Conservation (phyloP, 306 rosid species). For the Arachis hypogaea region DNA sequence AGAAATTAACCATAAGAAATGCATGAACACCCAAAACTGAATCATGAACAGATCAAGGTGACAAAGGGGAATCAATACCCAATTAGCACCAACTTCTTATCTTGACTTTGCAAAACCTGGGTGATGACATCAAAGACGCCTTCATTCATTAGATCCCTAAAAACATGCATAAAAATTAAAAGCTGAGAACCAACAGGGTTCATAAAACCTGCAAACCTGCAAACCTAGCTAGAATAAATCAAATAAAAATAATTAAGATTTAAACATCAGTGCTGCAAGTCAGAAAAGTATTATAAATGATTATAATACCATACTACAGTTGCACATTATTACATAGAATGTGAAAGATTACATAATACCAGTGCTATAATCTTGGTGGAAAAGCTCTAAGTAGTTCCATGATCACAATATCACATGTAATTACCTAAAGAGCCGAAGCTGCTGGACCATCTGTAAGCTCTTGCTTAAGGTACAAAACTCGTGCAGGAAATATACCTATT, state of each 20-base stretch:
- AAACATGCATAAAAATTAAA: conserved; percentile 37
- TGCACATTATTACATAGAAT: conserved; percentile 17
- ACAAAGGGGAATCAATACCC: conserved; percentile 65
- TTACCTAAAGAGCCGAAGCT: conserved; percentile 87
- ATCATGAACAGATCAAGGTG: conserved; percentile 32
- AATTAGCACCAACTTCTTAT: conserved; percentile 83
- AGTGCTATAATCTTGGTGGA: not conserved
- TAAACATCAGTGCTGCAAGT: not conserved
- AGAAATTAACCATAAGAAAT: conserved; percentile 40
- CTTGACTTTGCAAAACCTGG: conserved; percentile 79
- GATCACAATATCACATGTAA: conserved; percentile 3
- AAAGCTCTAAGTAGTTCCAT: conserved; percentile 11
- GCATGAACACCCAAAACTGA: conserved; percentile 32
- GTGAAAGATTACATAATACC: not conserved
- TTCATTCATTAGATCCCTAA: conserved; percentile 94
- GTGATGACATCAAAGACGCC: conserved; percentile 83
- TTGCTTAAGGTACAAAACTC: conserved; percentile 93
- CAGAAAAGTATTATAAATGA: not conserved
- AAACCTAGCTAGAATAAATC: not conserved
- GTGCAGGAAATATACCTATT: conserved; percentile 82
- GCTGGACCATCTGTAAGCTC: conserved; percentile 96
- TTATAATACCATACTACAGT: not conserved
- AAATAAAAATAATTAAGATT: conserved; percentile 1
- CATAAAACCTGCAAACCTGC: conserved; percentile 29
- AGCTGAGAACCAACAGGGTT: conserved; percentile 34